Conservation (phyloP, 169 alveolate species). For the Plasmodium relictum region DNA sequence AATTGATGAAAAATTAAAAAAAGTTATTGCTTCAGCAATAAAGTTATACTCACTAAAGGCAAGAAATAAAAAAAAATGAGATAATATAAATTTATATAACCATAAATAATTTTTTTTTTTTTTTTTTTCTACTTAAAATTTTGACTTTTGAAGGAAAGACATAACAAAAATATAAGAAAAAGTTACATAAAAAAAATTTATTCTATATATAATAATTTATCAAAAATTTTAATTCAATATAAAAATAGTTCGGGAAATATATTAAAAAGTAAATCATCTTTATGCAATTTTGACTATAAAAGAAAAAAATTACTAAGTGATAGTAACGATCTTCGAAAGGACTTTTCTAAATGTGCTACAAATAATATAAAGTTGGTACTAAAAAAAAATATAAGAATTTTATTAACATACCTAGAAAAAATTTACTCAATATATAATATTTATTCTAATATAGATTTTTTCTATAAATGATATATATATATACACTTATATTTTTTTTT, state of each 20-base stretch:
- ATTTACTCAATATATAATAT: no score
- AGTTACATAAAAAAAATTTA: slow-evolving; percentile 29
- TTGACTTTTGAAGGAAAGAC: slow-evolving; percentile 13
- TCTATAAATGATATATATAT: neutral
- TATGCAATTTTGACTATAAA: no score
- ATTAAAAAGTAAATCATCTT: no score
- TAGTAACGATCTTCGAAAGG: neutral
- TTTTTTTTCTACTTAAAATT: neutral
- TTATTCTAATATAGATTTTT: no score
- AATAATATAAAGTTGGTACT: neutral
- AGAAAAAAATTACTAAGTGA: no score
- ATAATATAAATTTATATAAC: neutral
- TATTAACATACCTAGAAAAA: no score
- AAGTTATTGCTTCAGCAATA: slow-evolving; percentile 20
- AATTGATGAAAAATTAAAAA: slow-evolving; percentile 33
- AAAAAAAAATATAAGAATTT: neutral
- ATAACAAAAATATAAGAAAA: slow-evolving; percentile 13
- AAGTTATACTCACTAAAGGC: slow-evolving; percentile 38
- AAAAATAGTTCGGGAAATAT: neutral
- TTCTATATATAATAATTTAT: slow-evolving; percentile 23
- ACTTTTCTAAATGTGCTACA: neutral
- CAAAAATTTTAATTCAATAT: slow-evolving; percentile 25
- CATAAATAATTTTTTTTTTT: neutral
- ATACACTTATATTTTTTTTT: neutral
- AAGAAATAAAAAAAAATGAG: slow-evolving; percentile 8